Conservation (phyloP, 1,284 basidiomycete genomes). For the Puccinia triticina region DNA sequence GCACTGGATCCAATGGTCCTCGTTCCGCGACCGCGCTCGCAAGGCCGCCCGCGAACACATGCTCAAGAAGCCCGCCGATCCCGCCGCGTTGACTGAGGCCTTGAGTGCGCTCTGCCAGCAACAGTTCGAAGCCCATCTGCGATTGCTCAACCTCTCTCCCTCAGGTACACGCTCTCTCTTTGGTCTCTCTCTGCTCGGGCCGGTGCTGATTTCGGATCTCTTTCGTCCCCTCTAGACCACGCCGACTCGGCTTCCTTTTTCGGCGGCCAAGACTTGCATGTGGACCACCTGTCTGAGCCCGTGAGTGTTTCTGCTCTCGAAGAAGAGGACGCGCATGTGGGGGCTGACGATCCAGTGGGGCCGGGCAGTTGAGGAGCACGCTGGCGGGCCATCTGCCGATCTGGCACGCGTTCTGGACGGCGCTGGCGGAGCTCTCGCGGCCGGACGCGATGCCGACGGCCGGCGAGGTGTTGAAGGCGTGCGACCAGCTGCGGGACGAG, state of each 20-base stretch:
- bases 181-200: too few species aligned
- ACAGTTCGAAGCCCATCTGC: slow-evolving; percentile 19
- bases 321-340: too few species aligned
- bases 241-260: not conserved
- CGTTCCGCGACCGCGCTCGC: slow-evolving; percentile 88
- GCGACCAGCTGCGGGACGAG: slow-evolving; percentile 84
- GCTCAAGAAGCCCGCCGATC: slow-evolving; percentile 24
- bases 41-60: slow-evolving; percentile 70
- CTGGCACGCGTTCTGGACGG: slow-evolving; percentile 87
- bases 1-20: slow-evolving; percentile 80
- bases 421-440: slow-evolving; percentile 80
- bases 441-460: slow-evolving; percentile 65
- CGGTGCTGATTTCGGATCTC: too few species aligned
- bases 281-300: not conserved
- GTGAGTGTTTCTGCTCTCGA: not conserved
- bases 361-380: not conserved
- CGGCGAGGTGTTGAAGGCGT: slow-evolving; percentile 78
- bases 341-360: not conserved
- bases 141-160: not conserved
- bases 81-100: slow-evolving; percentile 53
- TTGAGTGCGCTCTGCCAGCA: slow-evolving; percentile 57
- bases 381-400: slow-evolving; percentile 85
- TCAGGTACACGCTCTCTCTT: not conserved
- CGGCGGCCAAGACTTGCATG: not conserved
- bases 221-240: not conserved